phyloP scores from a whole-genome alignment of 768 basidiomycete species.

The Tricholoma flavovirens region DNA sequence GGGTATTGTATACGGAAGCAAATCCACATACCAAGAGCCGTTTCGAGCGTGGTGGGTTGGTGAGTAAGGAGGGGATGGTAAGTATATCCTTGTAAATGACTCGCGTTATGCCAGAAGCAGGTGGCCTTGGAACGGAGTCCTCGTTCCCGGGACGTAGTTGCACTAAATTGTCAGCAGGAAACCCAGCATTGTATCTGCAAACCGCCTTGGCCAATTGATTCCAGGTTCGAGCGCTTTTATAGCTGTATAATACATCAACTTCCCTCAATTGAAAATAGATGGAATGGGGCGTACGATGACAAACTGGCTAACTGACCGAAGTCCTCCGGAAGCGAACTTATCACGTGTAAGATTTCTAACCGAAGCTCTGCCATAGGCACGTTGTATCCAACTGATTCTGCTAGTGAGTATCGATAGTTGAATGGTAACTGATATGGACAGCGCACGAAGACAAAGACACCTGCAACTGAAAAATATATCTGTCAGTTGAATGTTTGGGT shows the following conservation, averaged over 20 bases:
- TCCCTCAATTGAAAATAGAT: not conserved
- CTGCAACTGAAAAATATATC: constrained; percentile 33
- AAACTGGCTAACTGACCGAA: not conserved
- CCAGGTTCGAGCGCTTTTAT: not conserved
- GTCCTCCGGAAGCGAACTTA: not conserved
- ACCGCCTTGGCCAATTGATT: not conserved
- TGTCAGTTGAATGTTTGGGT: not conserved
- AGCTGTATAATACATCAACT: not conserved
- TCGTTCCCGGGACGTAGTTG: not conserved
- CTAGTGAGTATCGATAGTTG: not conserved
- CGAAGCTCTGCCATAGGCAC: not conserved
- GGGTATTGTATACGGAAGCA: not conserved
- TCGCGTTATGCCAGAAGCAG: not conserved
- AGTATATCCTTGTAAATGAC: not conserved
- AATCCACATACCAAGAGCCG: not conserved
- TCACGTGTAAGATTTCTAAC: not conserved
- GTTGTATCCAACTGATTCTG: not conserved
- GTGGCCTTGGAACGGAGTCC: not conserved
- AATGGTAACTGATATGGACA: not conserved
- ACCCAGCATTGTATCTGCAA: not conserved
- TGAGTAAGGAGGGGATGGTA: not conserved
- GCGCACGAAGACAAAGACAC: constrained; percentile 39
- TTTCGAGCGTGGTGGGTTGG: not conserved
- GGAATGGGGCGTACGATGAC: not conserved
- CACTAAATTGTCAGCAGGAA: not conserved